Evolutionary conservation across 2,329 filamentous ascomycete species (phyloP).

Genomic region (Cladophialophora chaetospira): DNA sequence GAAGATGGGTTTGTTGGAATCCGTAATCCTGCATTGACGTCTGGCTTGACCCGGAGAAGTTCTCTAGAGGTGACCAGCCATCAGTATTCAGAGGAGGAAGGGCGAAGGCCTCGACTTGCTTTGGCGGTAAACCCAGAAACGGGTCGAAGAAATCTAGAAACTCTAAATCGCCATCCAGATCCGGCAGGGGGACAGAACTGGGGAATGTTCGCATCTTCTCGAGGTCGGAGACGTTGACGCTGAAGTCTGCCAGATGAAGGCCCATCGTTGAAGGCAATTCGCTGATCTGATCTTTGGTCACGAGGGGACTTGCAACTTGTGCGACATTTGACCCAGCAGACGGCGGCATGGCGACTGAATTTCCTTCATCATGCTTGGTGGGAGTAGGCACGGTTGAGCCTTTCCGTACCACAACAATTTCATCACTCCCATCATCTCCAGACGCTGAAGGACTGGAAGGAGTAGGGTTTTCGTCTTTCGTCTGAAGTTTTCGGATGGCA

Average conservation of each 20-base stretch:
- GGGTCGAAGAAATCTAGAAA: conserved; percentile 29
- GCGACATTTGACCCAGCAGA: neutral
- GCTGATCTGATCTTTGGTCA: neutral
- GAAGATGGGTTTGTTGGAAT: conserved; percentile 12
- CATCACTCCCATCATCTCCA: conserved; percentile 1
- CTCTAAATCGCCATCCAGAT: conserved; percentile 24
- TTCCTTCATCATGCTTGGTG: neutral
- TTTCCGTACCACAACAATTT: neutral
- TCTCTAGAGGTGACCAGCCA: conserved; percentile 25
- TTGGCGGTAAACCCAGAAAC: conserved; percentile 21
- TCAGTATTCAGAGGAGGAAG: conserved; percentile 19
- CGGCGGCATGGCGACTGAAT: neutral
- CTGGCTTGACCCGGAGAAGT: conserved; percentile 24
- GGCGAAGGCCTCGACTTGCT: conserved; percentile 22
- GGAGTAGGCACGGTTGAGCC: neutral
- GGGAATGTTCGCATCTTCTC: conserved; percentile 27
- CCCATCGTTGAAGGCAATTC: conserved; percentile 1
- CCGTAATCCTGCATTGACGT: conserved; percentile 24
- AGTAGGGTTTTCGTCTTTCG: conserved; percentile 4
- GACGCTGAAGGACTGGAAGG: neutral
- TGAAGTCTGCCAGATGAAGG: conserved; percentile 17
- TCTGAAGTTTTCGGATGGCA: conserved; percentile 16
- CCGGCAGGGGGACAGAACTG: conserved; percentile 23
- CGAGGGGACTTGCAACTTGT: neutral
- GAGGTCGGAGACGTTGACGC: conserved; percentile 17